Conservation (phyloP, 768 basidiomycete species). For the Kwoniella europaea region DNA sequence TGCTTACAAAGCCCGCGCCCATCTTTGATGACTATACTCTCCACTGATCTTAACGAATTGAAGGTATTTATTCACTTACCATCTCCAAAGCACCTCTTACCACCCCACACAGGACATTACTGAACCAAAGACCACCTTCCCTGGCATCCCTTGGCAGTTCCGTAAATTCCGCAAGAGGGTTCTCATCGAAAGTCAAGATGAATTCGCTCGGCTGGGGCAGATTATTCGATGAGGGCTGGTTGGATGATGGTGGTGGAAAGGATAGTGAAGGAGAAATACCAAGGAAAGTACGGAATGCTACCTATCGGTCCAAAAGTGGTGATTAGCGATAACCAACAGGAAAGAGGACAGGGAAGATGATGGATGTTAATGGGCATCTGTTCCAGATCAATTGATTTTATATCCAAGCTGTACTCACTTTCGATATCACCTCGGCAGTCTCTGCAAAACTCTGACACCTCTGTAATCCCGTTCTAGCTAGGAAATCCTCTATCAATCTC, state of each 20-base stretch:
- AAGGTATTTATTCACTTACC: constrained; percentile 62
- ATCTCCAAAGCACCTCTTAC: constrained; percentile 92
- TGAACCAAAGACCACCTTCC: constrained; percentile 94
- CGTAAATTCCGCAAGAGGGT: constrained; percentile 94
- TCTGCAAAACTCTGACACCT: constrained; percentile 91
- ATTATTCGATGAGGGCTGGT: constrained; percentile 58
- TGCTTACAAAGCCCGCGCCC: neutral
- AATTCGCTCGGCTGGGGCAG: constrained; percentile 63
- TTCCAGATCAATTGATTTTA: too few relatives aligned
- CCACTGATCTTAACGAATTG: neutral
- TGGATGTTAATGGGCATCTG: too few relatives aligned
- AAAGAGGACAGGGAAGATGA: constrained; percentile 4
- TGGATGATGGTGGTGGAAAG: constrained; percentile 64
- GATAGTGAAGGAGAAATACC: constrained; percentile 85
- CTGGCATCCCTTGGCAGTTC: constrained; percentile 87
- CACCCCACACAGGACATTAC: constrained; percentile 94
- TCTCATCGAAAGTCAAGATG: constrained; percentile 87
- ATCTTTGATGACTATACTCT: too few relatives aligned
- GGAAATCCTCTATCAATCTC: constrained; percentile 93
- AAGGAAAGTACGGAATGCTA: constrained; percentile 96
- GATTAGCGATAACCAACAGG: too few relatives aligned
- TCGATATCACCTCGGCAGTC: constrained; percentile 91
- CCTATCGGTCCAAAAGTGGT: constrained; percentile 62
- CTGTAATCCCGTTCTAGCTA: constrained; percentile 89
- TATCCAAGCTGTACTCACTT: constrained; percentile 67